phyloP scores from a whole-genome alignment of 2,329 filamentous ascomycete genomes.

The Sarocladiaceae sp. region DNA sequence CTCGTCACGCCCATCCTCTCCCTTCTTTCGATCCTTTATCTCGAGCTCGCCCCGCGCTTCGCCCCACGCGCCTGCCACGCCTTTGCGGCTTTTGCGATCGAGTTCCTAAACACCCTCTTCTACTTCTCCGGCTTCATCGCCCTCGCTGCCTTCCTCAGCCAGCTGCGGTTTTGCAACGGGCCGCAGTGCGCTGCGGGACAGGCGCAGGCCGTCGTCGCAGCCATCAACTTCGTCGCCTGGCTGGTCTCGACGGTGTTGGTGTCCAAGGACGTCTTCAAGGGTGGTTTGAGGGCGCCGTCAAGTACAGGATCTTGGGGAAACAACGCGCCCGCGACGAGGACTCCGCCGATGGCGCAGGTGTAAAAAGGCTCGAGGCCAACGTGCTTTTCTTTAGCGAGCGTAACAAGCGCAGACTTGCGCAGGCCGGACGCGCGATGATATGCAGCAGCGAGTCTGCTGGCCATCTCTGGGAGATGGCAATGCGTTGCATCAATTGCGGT shows the following conservation, averaged over 20 bases:
- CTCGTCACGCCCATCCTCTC: constrained; percentile 49
- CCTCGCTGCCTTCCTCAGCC: constrained; percentile 49
- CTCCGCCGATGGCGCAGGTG: constrained; percentile 31
- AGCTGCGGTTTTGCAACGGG: constrained; percentile 50
- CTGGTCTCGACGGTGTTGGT: constrained; percentile 38
- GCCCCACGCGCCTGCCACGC: constrained; percentile 39
- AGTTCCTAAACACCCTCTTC: constrained; percentile 46
- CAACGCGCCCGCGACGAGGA: neutral
- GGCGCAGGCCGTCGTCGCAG: constrained; percentile 47
- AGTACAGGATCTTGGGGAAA: constrained; percentile 1
- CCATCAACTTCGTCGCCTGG: constrained; percentile 50
- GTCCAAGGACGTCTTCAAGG: constrained; percentile 41
- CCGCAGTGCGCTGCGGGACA: constrained; percentile 49
- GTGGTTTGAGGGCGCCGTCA: constrained; percentile 18
- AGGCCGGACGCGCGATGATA: no score
- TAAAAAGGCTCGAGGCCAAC: constrained; percentile 10
- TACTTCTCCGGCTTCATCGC: constrained; percentile 56
- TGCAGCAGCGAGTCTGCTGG: no score
- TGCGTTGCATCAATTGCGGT: no score
- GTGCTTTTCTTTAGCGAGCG: no score
- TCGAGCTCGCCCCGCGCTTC: constrained; percentile 44
- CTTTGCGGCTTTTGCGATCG: constrained; percentile 41
- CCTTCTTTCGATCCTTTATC: constrained; percentile 46
- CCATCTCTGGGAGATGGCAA: no score
- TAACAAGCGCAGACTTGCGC: no score